Conservation (phyloP, 371 early-diverging fungal genomes). For the Gilbertella persicaria region DNA sequence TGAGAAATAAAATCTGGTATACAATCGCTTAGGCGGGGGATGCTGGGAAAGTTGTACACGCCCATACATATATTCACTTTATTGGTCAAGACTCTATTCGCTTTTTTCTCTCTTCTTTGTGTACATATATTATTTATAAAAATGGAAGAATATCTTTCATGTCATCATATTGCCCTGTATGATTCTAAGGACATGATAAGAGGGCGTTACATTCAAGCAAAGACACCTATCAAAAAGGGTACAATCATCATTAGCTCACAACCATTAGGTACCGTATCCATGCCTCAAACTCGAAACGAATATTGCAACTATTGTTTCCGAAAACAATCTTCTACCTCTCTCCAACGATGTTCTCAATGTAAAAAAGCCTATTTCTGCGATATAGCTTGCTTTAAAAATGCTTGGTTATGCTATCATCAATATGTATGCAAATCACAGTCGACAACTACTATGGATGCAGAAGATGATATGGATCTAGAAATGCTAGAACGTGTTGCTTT, state of each 20-base stretch:
- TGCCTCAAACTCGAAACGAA: constrained; percentile 33
- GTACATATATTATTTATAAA: no score
- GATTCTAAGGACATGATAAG: constrained; percentile 23
- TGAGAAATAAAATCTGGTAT: no score
- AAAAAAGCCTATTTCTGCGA: constrained; percentile 49
- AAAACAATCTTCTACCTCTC: constrained; percentile 24
- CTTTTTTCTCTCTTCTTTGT: neutral
- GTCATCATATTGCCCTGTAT: constrained; percentile 8
- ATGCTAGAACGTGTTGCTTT: constrained; percentile 49
- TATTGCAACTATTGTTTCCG: constrained; percentile 50
- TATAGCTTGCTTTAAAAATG: constrained; percentile 47
- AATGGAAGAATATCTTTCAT: constrained; percentile 25
- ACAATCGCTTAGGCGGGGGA: no score
- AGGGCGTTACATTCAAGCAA: constrained; percentile 32
- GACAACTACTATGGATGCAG: constrained; percentile 10
- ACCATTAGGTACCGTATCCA: constrained; percentile 41
- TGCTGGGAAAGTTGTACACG: no score
- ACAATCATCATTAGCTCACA: constrained; percentile 42
- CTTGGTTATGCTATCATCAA: constrained; percentile 52
- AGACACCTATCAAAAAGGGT: constrained; percentile 24
- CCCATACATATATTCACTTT: no score
- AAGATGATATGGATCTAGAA: constrained; percentile 33
- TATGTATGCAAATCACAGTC: constrained; percentile 31
- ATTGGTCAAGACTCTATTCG: no score
- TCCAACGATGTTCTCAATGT: constrained; percentile 53